Evolutionary conservation across 441 rosid genomes (phyloP).

Genomic region (Rhodomyrtus psidioides): DNA sequence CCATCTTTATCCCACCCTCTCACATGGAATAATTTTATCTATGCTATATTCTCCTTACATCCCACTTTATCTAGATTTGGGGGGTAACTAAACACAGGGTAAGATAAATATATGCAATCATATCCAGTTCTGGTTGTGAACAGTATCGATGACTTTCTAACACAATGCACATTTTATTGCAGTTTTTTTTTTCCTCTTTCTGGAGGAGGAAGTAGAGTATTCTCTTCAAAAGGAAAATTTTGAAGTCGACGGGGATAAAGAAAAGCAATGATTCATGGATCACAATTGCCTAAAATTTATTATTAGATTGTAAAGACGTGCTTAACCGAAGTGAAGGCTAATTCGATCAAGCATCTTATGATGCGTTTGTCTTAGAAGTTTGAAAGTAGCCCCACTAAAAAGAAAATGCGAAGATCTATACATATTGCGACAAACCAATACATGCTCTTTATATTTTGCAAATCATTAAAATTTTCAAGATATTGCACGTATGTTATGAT

Average conservation of each 20-base stretch:
- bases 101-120: neutral
- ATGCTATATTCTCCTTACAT: too few relatives aligned
- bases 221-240: neutral
- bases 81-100: too few relatives aligned
- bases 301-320: too few relatives aligned
- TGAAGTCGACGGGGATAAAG: neutral
- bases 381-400: neutral
- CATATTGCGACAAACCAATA: neutral
- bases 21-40: too few relatives aligned
- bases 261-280: neutral
- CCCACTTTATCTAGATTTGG: too few relatives aligned
- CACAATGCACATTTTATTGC: neutral
- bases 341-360: too few relatives aligned
- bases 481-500: neutral
- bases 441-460: neutral
- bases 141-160: neutral
- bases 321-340: too few relatives aligned
- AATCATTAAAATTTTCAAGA: neutral
- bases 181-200: too few relatives aligned
- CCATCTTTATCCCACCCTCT: too few relatives aligned
- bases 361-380: neutral
- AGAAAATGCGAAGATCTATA: neutral
- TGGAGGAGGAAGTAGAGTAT: neutral
- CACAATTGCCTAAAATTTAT: neutral
- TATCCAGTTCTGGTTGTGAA: neutral